phyloP scores from a whole-genome alignment of 192 early-diverging fungal genomes.

The Backusella westeae region DNA sequence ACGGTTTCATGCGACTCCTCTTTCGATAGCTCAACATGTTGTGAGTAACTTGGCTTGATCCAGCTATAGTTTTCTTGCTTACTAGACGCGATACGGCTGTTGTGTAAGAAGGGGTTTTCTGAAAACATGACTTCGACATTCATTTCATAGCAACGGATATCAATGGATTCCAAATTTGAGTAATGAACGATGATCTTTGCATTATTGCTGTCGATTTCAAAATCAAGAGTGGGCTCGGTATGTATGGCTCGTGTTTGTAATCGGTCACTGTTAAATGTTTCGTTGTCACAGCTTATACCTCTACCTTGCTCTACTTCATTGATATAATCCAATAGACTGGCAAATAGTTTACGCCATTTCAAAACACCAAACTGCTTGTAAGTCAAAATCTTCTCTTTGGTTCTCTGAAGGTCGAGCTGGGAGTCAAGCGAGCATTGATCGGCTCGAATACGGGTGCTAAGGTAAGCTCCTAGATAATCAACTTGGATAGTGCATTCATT shows the following conservation, averaged over 20 bases:
- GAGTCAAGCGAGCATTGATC: background rate
- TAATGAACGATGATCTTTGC: conserved; percentile 30
- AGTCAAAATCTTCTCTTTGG: conserved; percentile 24
- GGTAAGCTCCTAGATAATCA: conserved; percentile 45
- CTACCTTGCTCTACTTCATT: conserved; percentile 26
- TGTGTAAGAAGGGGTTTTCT: conserved; percentile 35
- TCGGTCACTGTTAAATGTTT: background rate
- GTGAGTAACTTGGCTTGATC: conserved; percentile 40
- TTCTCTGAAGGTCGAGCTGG: conserved; percentile 13
- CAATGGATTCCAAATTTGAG: conserved; percentile 32
- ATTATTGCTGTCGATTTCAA: conserved; percentile 27
- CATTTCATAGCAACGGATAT: conserved; percentile 43
- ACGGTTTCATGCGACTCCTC: background rate
- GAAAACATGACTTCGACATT: conserved; percentile 54
- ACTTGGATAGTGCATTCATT: conserved; percentile 33
- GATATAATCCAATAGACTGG: conserved; percentile 35
- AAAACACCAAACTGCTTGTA: conserved; percentile 39
- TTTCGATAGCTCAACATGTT: conserved; percentile 13
- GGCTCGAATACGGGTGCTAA: conserved; percentile 40
- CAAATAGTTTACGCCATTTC: conserved; percentile 42
- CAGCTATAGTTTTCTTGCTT: conserved; percentile 25
- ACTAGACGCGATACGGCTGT: background rate
- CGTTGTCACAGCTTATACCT: background rate
- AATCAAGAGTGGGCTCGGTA: conserved; percentile 36
- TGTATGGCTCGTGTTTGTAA: conserved; percentile 17